Conservation (phyloP, 2,329 filamentous ascomycete genomes). For the Botrytis squamosa region DNA sequence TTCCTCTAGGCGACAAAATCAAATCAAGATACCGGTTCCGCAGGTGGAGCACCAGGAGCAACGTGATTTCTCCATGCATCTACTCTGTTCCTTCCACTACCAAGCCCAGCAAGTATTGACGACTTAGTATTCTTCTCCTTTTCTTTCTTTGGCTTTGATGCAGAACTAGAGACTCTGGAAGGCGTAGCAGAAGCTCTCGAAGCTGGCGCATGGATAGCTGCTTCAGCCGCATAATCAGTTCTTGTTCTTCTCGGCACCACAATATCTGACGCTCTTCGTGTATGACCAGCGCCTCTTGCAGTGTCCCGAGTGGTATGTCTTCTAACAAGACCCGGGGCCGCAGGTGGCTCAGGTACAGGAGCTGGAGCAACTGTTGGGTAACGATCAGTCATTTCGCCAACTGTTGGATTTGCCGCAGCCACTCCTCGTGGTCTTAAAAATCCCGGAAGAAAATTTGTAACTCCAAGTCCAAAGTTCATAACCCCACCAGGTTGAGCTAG, state of each 20-base stretch:
- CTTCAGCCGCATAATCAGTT: slow-evolving; percentile 34
- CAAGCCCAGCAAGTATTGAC: slow-evolving; percentile 35
- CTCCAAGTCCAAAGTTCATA: slow-evolving; percentile 38
- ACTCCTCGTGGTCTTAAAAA: slow-evolving; percentile 31
- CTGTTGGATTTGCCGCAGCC: slow-evolving; percentile 21
- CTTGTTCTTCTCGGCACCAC: slow-evolving; percentile 33
- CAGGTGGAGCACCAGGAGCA: slow-evolving; percentile 33
- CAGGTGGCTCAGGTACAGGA: slow-evolving; percentile 21
- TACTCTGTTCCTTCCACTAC: slow-evolving; percentile 34
- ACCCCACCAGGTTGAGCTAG: slow-evolving; percentile 33
- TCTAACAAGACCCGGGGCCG: slow-evolving; percentile 29
- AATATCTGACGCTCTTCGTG: slow-evolving; percentile 27
- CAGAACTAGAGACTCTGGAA: slow-evolving; percentile 1
- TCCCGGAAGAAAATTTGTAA: slow-evolving; percentile 39
- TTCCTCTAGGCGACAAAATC: neutral
- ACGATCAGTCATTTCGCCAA: slow-evolving; percentile 26
- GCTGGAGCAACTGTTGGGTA: slow-evolving; percentile 25
- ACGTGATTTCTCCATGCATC: slow-evolving; percentile 38
- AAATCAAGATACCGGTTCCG: slow-evolving; percentile 33
- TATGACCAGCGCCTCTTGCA: slow-evolving; percentile 24
- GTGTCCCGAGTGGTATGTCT: slow-evolving; percentile 34
- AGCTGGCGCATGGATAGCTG: slow-evolving; percentile 32
- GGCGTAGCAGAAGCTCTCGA: slow-evolving; percentile 16
- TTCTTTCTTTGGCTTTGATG: neutral
- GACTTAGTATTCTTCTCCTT: slow-evolving; percentile 13